These are phyloP conservation scores for Hermanozyma aechmeae DNA, from an alignment of 805 yeast species.

Conservation along the genomic window DNA sequence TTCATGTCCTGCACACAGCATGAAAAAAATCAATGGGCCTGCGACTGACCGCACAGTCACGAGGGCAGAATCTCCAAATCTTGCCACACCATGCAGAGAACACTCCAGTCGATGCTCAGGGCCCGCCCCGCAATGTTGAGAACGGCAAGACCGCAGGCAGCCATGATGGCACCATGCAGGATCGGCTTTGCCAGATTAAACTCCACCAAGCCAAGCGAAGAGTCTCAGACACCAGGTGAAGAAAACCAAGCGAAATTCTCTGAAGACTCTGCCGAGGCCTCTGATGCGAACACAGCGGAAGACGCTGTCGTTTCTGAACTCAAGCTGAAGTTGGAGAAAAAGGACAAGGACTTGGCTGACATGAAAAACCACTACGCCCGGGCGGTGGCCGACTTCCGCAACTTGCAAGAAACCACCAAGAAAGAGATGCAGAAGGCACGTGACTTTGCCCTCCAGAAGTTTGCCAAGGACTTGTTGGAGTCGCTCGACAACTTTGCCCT, in stretches of 20 bases:
- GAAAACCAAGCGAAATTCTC: slow-evolving; percentile 6
- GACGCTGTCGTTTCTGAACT: slow-evolving; percentile 27
- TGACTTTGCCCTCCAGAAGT: slow-evolving; percentile 86
- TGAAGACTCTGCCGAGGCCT: slow-evolving; percentile 3
- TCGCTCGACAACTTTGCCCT: slow-evolving; percentile 86
- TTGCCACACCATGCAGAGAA: slow-evolving; percentile 6
- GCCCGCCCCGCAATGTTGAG: slow-evolving; percentile 4
- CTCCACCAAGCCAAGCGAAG: slow-evolving; percentile 5
- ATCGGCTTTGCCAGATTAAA: slow-evolving; percentile 4
- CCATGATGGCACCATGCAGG: slow-evolving; percentile 2
- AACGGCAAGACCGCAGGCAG: slow-evolving; percentile 3
- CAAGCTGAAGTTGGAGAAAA: slow-evolving; percentile 45
- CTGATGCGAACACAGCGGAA: slow-evolving; percentile 5
- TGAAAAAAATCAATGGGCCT: slow-evolving; percentile 3
- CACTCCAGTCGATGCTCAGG: slow-evolving; percentile 5
- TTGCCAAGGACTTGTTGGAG: slow-evolving; percentile 82
- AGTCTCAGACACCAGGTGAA: slow-evolving; percentile 1
- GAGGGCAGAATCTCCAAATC: background rate
- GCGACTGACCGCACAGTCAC: background rate
- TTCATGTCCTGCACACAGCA: slow-evolving; percentile 2
- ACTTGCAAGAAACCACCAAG: slow-evolving; percentile 83
- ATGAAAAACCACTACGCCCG: slow-evolving; percentile 77
- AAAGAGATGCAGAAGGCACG: slow-evolving; percentile 79
- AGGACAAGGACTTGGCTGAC: slow-evolving; percentile 68
- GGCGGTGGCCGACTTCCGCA: slow-evolving; percentile 86